Conservation (phyloP, 345 rosid genomes). For the Pugionium dolabratum region DNA sequence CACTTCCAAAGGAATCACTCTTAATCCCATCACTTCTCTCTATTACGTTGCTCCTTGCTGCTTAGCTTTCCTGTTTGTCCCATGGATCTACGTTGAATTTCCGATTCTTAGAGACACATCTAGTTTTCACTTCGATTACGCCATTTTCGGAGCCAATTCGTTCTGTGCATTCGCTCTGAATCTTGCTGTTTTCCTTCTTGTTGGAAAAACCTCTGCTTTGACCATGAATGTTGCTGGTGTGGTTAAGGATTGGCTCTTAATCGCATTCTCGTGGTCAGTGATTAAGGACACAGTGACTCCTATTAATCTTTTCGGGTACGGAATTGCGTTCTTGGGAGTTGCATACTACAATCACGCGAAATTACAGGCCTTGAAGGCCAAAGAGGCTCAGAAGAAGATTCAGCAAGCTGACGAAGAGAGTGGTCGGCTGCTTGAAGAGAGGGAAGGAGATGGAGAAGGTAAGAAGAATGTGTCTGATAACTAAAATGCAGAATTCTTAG, state of each 20-base stretch:
- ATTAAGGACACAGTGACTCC: background rate
- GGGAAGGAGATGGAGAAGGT: background rate
- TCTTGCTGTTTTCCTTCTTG: background rate
- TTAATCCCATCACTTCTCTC: background rate
- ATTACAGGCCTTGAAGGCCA: background rate
- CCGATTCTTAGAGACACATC: background rate
- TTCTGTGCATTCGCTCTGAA: background rate
- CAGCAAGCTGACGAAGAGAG: conserved; percentile 1
- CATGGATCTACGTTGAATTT: background rate
- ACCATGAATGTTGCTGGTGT: background rate
- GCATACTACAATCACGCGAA: background rate
- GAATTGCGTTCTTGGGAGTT: background rate
- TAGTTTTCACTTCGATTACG: background rate
- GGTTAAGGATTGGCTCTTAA: background rate
- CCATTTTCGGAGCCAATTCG: background rate
- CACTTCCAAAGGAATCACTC: background rate
- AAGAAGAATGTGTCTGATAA: background rate
- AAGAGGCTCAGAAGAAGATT: background rate
- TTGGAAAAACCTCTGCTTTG: background rate
- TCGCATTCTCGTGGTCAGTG: background rate
- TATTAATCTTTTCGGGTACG: background rate
- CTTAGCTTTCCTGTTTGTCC: background rate
- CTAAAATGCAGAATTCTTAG: background rate
- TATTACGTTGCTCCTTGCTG: background rate
- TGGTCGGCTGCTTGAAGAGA: background rate